Percentiles rank a stretch among this genome's conserved stretches.
Evolutionary conservation across 805 yeast species (phyloP).

Genomic region (Candida xyloterini): DNA sequence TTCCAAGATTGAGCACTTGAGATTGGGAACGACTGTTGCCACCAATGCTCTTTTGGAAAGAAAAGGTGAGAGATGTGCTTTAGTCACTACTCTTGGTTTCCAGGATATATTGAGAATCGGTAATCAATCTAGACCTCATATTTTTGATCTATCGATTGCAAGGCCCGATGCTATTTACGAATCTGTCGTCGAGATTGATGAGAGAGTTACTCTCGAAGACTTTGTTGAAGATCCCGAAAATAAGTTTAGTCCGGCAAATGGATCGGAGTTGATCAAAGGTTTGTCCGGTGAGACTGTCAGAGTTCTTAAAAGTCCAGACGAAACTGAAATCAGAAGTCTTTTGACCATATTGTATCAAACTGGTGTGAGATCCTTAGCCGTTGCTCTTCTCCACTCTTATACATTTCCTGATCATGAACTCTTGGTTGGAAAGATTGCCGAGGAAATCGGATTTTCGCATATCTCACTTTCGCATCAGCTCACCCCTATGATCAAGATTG

Average conservation of each 20-base stretch:
- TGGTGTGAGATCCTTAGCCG: conserved; percentile 69
- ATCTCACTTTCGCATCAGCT: conserved; percentile 66
- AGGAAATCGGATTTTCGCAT: conserved; percentile 62
- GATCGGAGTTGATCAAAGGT: conserved; percentile 46
- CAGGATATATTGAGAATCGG: conserved; percentile 81
- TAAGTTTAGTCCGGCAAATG: conserved; percentile 25
- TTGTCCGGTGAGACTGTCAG: conserved; percentile 66
- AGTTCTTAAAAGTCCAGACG: conserved; percentile 51
- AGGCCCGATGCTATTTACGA: conserved; percentile 73
- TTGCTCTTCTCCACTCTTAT: conserved; percentile 70
- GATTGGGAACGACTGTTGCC: conserved; percentile 96
- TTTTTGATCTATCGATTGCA: conserved; percentile 75
- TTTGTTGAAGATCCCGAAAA: conserved; percentile 69
- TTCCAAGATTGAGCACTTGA: conserved; percentile 58
- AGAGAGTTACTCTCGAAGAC: conserved; percentile 81
- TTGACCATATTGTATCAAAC: conserved; percentile 45
- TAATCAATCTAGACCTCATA: conserved; percentile 86
- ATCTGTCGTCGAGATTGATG: conserved; percentile 80
- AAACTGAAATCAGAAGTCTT: conserved; percentile 37
- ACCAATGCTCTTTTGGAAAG: conserved; percentile 92
- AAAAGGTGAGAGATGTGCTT: conserved; percentile 85
- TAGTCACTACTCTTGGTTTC: conserved; percentile 86
- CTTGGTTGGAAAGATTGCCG: conserved; percentile 56
- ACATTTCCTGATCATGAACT: conserved; percentile 70
- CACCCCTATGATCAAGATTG: conserved; percentile 76